Conservation (phyloP, 495 filamentous ascomycete genomes). For the Podospora didyma region DNA sequence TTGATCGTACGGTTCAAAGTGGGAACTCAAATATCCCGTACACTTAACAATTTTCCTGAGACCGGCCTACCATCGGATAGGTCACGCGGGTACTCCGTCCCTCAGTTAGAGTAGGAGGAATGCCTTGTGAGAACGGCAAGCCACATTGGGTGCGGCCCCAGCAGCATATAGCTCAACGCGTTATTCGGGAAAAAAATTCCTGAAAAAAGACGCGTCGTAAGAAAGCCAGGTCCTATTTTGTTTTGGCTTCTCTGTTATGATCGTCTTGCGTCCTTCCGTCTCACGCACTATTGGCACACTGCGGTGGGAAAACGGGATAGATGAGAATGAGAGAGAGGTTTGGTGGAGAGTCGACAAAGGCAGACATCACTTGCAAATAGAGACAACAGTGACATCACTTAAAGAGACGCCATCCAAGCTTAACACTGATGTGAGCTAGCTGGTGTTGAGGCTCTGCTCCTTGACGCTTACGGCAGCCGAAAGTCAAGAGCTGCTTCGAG, state of each 20-base stretch:
- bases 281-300: too few relatives aligned
- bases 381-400: too few relatives aligned
- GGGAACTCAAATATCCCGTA: neutral
- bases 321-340: too few relatives aligned
- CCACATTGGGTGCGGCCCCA: neutral
- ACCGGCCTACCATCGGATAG: neutral
- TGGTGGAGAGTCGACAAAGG: too few relatives aligned
- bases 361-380: too few relatives aligned
- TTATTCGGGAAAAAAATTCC: neutral
- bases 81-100: neutral
- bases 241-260: too few relatives aligned
- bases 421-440: too few relatives aligned
- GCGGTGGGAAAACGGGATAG: too few relatives aligned
- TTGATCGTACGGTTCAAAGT: neutral
- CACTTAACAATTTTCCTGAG: neutral
- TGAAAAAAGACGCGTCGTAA: neutral
- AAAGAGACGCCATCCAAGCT: too few relatives aligned
- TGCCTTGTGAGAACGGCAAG: neutral
- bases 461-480: neutral
- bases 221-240: too few relatives aligned
- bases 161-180: neutral
- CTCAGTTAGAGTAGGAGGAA: neutral
- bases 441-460: constrained; percentile 4
- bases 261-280: too few relatives aligned
- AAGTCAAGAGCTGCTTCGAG: neutral